These are phyloP conservation scores for Aureobasidium mangrovei DNA, from an alignment of 2,329 filamentous ascomycete species.

Conservation along the genomic window DNA sequence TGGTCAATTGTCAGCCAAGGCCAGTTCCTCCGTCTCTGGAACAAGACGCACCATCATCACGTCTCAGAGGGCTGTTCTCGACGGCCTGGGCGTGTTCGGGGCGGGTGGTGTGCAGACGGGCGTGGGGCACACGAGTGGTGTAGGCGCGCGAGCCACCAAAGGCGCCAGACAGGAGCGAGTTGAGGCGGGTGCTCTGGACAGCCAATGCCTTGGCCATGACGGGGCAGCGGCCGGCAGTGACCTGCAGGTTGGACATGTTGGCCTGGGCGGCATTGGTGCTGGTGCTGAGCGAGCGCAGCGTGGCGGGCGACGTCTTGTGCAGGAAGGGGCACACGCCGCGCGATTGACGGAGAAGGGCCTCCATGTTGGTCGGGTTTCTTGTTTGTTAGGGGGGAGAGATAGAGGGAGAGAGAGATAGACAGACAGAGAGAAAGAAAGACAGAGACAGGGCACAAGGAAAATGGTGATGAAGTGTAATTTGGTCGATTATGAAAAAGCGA, in stretches of 20 bases:
- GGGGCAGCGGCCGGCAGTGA: slow-evolving; percentile 87
- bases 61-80: slow-evolving; percentile 47
- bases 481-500: no score
- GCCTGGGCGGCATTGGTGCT: slow-evolving; percentile 56
- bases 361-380: slow-evolving; percentile 51
- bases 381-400: slow-evolving; percentile 1
- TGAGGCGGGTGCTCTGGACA: slow-evolving; percentile 57
- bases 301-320: slow-evolving; percentile 85
- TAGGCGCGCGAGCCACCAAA: slow-evolving; percentile 43
- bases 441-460: background rate
- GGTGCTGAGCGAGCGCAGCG: slow-evolving; percentile 80
- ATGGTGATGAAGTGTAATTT: no score
- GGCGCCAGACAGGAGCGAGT: slow-evolving; percentile 38
- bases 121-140: slow-evolving; percentile 53
- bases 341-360: slow-evolving; percentile 88
- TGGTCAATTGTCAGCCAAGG: background rate
- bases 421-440: background rate
- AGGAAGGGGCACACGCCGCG: slow-evolving; percentile 96
- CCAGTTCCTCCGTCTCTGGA: background rate
- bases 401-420: background rate
- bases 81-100: slow-evolving; percentile 70
- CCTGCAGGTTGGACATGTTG: slow-evolving; percentile 93
- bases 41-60: slow-evolving; percentile 38
- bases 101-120: slow-evolving; percentile 72
- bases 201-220: slow-evolving; percentile 98